Evolutionary conservation across 306 rosid genomes (phyloP).

Genomic region (Malus orientalis): DNA sequence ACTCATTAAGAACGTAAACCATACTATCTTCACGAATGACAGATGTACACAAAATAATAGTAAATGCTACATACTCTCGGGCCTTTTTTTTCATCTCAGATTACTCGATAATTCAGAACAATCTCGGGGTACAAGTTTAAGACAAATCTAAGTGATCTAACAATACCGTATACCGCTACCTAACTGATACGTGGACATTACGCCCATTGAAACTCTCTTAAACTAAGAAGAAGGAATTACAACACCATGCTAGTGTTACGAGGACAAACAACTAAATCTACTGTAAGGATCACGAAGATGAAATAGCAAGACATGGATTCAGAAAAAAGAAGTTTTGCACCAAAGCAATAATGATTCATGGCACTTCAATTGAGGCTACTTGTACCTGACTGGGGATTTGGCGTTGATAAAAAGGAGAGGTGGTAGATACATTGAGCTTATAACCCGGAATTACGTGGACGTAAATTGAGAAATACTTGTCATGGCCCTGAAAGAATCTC

Average conservation of each 20-base stretch:
- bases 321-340: not conserved
- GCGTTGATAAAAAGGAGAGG: constrained; percentile 53
- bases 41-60: not conserved
- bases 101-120: too few species aligned
- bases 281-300: not conserved
- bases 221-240: not conserved
- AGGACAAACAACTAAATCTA: not conserved
- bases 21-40: not conserved
- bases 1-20: not conserved
- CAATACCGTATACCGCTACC: not conserved
- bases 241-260: not conserved
- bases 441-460: constrained; percentile 61
- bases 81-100: too few species aligned
- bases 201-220: not conserved
- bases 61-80: too few species aligned
- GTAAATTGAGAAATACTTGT: constrained; percentile 52
- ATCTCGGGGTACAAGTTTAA: not conserved
- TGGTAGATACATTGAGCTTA: constrained; percentile 39
- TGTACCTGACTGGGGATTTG: constrained; percentile 80
- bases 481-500: constrained; percentile 66
- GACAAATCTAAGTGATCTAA: not conserved
- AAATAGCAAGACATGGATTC: not conserved
- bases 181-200: not conserved
- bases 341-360: not conserved
- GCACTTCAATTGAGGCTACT: not conserved